Percentiles rank a stretch among this genome's conserved stretches.
Conservation (phyloP, 2,329 filamentous ascomycete species). For the Xylariaceae sp. region DNA sequence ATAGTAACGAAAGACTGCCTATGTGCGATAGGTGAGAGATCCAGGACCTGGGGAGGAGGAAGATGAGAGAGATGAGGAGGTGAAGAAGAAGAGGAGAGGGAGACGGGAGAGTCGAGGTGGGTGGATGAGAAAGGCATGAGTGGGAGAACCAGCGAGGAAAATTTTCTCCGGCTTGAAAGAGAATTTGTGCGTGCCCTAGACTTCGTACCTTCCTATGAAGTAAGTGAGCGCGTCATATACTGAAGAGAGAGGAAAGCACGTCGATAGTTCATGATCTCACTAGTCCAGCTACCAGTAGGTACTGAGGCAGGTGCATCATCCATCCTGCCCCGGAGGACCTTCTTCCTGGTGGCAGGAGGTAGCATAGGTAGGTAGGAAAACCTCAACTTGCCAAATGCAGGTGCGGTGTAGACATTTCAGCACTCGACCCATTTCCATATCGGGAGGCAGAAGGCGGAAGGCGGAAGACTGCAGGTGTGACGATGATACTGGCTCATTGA, state of each 20-base stretch:
- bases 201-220: slow-evolving; percentile 16
- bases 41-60: not conserved
- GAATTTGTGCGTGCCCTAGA: slow-evolving; percentile 13
- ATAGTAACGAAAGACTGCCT: slow-evolving; percentile 32
- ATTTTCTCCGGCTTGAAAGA: not conserved
- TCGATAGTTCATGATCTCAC: not conserved
- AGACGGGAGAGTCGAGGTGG: slow-evolving; percentile 17
- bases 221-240: slow-evolving; percentile 1
- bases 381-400: not conserved
- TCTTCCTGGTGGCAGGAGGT: not conserved
- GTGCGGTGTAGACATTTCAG: not conserved
- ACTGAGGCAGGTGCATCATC: slow-evolving; percentile 6
- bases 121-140: slow-evolving; percentile 15
- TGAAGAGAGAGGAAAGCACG: slow-evolving; percentile 15
- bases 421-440: slow-evolving; percentile 1
- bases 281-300: not conserved
- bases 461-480: not conserved
- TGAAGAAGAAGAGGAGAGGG: slow-evolving; percentile 20
- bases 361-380: not conserved
- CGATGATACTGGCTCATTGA: not conserved
- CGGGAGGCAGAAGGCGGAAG: not conserved
- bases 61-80: slow-evolving; percentile 7
- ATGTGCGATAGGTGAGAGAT: slow-evolving; percentile 22
- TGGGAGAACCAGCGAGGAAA: slow-evolving; percentile 17
- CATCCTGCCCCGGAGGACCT: not conserved